Evolutionary conservation across 441 rosid species (phyloP), one percentile per base, ranked within the genome.

Genomic region (Dalechampia spathulata): DNA sequence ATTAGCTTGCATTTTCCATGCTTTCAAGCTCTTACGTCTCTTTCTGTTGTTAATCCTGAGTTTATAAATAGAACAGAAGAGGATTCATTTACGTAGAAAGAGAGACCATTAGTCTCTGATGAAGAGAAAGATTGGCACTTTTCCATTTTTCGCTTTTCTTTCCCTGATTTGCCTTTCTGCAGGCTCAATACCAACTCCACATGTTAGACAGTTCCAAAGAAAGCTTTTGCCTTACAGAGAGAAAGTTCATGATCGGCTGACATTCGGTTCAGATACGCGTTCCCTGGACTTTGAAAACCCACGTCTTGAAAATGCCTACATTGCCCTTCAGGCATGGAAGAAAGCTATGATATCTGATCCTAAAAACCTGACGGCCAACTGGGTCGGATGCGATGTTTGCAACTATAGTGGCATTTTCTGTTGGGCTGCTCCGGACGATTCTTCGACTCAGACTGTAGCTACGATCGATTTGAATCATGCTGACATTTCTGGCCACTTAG

Each of bases 271-370:
- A 4, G 22, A 27, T 7, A 36, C 73, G 20, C 75, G 86, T 1
- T 72, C 84, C 8, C 75, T 88, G 11, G 62, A 67, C 21, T 88
- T 88, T 49, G 86, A 80, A 52, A 90, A 87, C 61, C 73, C 82
- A 0, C 63, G 96, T 32, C 67, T 83, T 6, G 66, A 72, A 58
- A 69, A 57, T 49, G 96, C 96, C 55, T 90, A 87, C 75, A 68
- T 85, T 61, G 97, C 96, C 52, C 75, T 90, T 12, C 97, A 87
- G 68, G 87, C 97, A 43, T 90, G 86, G 97, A 90, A 87, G 59
- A 76, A 72, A 60, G 87, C 93, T 30, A 83, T 90, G 46, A 75
- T 87, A 57, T 90, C 97, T 14, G 97, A 90, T 75, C 96, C 97
- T 3, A 45, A 10, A 14, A 80, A 85, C 65, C 59, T 75, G 30